A percentile compares a stretch with the other conserved stretches of the same genome.
Conservation (phyloP, 1,284 basidiomycete genomes). For the Athelia psychrophila region DNA sequence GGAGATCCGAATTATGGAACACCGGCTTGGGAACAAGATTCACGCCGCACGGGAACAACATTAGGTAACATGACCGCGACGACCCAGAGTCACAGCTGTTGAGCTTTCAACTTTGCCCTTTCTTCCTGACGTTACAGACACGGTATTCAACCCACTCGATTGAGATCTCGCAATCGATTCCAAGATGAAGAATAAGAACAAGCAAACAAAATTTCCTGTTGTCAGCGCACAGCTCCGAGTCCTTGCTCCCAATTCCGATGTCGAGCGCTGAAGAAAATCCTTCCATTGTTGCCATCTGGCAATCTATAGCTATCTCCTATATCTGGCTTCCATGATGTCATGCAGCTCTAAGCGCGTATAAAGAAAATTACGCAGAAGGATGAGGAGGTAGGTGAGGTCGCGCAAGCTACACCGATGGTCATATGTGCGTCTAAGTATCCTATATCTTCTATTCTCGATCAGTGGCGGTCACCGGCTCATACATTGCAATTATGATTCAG, state of each 20-base stretch:
- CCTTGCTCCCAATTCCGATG: background rate
- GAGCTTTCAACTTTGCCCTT: no score
- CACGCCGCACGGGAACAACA: no score
- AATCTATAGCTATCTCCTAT: background rate
- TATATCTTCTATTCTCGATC: conserved; percentile 20
- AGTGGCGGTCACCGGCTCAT: background rate
- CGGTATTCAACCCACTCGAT: no score
- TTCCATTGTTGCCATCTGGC: no score
- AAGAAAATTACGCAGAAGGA: conserved; percentile 99
- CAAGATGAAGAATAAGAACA: conserved; percentile 89
- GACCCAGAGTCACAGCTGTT: no score
- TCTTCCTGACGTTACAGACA: no score
- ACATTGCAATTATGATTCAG: conserved; percentile 39
- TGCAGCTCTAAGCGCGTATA: conserved; percentile 89
- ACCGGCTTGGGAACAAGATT: no score
- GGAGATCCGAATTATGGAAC: no score
- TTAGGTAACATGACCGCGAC: no score
- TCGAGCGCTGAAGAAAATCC: background rate
- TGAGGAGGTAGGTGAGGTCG: conserved; percentile 98
- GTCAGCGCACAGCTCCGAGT: conserved; percentile 40
- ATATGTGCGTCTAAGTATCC: no score
- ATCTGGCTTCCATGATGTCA: conserved; percentile 1
- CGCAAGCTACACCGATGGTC: conserved; percentile 94
- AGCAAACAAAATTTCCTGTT: conserved; percentile 83
- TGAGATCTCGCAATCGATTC: no score